Conservation (phyloP, 129 eudicot species). For the Arctium minus region DNA sequence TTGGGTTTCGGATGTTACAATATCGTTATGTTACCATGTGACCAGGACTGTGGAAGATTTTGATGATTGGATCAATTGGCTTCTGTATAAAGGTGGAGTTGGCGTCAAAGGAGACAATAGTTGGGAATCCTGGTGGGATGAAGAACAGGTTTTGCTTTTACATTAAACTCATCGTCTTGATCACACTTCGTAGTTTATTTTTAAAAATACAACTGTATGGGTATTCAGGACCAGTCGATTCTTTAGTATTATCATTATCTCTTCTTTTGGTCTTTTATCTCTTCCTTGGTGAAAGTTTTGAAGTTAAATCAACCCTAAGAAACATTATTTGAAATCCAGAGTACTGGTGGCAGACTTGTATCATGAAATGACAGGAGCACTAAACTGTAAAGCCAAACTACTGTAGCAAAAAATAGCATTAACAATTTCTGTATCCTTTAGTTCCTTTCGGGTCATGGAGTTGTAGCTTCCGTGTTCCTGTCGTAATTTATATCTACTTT, state of each 20-base stretch:
- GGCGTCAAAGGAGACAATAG: conserved; percentile 95
- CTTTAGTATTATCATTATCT: not conserved
- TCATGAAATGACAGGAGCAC: not conserved
- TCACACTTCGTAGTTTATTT: too few relatives aligned
- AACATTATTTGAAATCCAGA: not conserved
- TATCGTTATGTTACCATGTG: conserved; percentile 18
- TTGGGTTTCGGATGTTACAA: not conserved
- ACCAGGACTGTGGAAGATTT: conserved; percentile 97
- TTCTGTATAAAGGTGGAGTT: conserved; percentile 94
- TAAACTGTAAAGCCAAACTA: not conserved
- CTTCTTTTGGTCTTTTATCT: not conserved
- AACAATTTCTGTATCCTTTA: not conserved
- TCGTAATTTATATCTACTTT: not conserved
- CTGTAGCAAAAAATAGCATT: not conserved
- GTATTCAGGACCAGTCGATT: not conserved
- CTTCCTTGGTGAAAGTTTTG: not conserved
- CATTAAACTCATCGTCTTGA: not conserved
- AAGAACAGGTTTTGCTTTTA: conserved; percentile 73
- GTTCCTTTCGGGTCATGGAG: not conserved
- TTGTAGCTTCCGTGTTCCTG: not conserved
- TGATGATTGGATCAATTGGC: conserved; percentile 99
- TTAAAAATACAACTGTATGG: too few relatives aligned
- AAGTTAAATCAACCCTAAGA: not conserved
- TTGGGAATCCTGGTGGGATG: conserved; percentile 99
- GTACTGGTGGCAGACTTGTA: too few relatives aligned